A percentile compares a stretch with the other conserved stretches of the same genome.
Conservation (phyloP, 768 basidiomycete genomes). For the Coprinopsis cinerea region DNA sequence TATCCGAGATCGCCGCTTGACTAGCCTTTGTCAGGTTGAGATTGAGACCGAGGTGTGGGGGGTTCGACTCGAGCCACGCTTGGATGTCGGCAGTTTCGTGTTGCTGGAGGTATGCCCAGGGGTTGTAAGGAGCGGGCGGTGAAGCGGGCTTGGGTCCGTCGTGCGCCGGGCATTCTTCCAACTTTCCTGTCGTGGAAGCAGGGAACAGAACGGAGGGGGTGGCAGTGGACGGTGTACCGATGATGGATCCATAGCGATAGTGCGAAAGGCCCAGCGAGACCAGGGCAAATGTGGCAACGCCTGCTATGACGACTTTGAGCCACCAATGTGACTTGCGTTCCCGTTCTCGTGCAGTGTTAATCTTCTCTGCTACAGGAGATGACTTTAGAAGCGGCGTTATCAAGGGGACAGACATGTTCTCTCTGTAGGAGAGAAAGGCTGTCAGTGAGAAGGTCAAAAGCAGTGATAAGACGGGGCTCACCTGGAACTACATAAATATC, state of each 20-base stretch:
- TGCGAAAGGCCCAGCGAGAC: not conserved
- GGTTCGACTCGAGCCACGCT: slow-evolving; percentile 35
- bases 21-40: slow-evolving; percentile 43
- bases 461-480: too few relatives aligned
- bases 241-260: not conserved
- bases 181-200: too few relatives aligned
- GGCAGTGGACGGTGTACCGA: not conserved
- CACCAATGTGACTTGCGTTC: too few relatives aligned
- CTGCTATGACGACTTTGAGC: not conserved
- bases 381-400: too few relatives aligned
- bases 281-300: not conserved
- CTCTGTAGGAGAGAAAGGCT: too few relatives aligned
- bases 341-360: too few relatives aligned
- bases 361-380: too few relatives aligned
- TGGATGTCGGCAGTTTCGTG: slow-evolving; percentile 37
- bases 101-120: slow-evolving; percentile 46
- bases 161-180: not conserved
- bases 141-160: slow-evolving; percentile 7
- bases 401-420: too few relatives aligned
- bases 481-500: too few relatives aligned
- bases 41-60: not conserved
- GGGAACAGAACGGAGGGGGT: not conserved
- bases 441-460: too few relatives aligned
- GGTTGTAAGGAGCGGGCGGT: slow-evolving; percentile 40
- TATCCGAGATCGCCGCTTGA: slow-evolving; percentile 31